A percentile compares a stretch with the other conserved stretches of the same genome.
Evolutionary conservation across 2,329 filamentous ascomycete genomes (phyloP).

Genomic region (Cyphellophora attinorum): DNA sequence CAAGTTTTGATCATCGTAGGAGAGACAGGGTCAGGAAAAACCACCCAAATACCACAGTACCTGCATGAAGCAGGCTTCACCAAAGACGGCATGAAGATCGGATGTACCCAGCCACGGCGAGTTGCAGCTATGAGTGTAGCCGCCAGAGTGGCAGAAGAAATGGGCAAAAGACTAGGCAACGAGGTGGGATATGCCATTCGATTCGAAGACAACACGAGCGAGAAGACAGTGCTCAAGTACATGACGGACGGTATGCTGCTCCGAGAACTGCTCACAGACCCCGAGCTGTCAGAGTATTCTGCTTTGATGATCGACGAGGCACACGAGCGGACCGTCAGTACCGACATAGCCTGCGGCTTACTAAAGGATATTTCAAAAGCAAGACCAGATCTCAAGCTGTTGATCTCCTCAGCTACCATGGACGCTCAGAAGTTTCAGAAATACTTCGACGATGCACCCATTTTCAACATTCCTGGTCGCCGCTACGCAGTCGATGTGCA

Average conservation of each 20-base stretch:
- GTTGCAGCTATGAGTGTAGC: slow-evolving; percentile 97
- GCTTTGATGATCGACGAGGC: slow-evolving; percentile 96
- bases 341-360: slow-evolving; percentile 79
- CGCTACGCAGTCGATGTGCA: slow-evolving; percentile 85
- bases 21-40: slow-evolving; percentile 92
- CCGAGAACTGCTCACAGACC: slow-evolving; percentile 81
- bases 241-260: slow-evolving; percentile 97
- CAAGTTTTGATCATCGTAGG: slow-evolving; percentile 88
- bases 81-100: slow-evolving; percentile 72
- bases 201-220: slow-evolving; percentile 84
- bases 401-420: slow-evolving; percentile 92
- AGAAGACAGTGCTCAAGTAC: slow-evolving; percentile 88
- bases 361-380: slow-evolving; percentile 81
- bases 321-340: slow-evolving; percentile 85
- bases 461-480: slow-evolving; percentile 88
- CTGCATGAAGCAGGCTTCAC: slow-evolving; percentile 86
- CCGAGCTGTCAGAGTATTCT: slow-evolving; percentile 71
- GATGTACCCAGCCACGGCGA: slow-evolving; percentile 86
- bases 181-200: slow-evolving; percentile 93
- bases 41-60: slow-evolving; percentile 90
- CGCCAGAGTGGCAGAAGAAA: slow-evolving; percentile 89
- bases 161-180: slow-evolving; percentile 78
- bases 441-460: slow-evolving; percentile 87
- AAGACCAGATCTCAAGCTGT: slow-evolving; percentile 73
- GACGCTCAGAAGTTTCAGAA: slow-evolving; percentile 84